Evolutionary conservation across 768 basidiomycete genomes (phyloP).

Genomic region (Mycena vulgaris): DNA sequence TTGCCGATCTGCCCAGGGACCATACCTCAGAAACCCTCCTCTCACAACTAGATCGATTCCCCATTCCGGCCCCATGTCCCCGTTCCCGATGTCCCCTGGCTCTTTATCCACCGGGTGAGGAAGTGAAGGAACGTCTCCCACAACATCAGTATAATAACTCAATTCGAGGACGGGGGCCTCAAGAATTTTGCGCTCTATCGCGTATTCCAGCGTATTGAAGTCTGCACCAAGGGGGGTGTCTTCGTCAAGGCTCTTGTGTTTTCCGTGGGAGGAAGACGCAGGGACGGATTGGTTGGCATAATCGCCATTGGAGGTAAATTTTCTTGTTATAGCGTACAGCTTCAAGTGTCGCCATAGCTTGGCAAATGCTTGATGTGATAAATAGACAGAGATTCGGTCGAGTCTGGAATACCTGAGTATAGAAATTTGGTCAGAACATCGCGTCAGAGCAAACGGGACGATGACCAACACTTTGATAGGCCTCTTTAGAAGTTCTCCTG

Average conservation of each 20-base stretch:
- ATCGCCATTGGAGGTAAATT: constrained; percentile 41
- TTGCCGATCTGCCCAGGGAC: constrained; percentile 98
- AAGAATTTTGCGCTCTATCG: constrained; percentile 86
- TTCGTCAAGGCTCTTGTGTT: constrained; percentile 61
- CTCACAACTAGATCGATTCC: constrained; percentile 89
- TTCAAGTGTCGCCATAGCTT: constrained; percentile 72
- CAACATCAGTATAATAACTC: constrained; percentile 89
- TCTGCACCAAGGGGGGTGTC: constrained; percentile 70
- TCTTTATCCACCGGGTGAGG: constrained; percentile 54
- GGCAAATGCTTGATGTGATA: constrained; percentile 56
- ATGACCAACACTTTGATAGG: constrained; percentile 64
- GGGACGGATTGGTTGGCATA: constrained; percentile 23
- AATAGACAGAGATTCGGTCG: constrained; percentile 50
- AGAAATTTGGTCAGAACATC: neutral
- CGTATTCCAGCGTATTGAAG: constrained; percentile 82
- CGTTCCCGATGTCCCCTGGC: constrained; percentile 85
- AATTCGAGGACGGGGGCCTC: constrained; percentile 85
- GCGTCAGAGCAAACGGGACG: neutral
- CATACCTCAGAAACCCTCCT: constrained; percentile 85
- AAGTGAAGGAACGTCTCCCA: constrained; percentile 77
- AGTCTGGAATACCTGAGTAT: constrained; percentile 50
- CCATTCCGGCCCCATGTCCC: constrained; percentile 93
- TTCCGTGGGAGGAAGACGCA: constrained; percentile 33
- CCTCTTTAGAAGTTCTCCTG: constrained; percentile 75
- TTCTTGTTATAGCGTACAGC: constrained; percentile 57